Base-by-base conservation (phyloP, 495 filamentous ascomycete species). In the Penicillium cataractarum region DNA sequence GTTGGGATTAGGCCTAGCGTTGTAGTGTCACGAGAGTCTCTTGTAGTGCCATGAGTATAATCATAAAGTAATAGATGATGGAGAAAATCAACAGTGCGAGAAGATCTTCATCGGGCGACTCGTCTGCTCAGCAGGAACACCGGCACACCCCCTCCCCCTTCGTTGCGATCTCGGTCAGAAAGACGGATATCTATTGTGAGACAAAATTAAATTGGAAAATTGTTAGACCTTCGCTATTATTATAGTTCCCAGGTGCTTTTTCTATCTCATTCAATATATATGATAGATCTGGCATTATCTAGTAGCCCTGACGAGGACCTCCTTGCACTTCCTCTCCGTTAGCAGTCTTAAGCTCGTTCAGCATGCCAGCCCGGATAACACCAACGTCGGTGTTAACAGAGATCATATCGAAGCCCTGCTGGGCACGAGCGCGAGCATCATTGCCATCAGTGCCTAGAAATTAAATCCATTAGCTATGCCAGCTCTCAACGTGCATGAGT, bases 401-500 rank as follows among this genome's bases (percentile, higher is more conserved):
- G 44, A 93, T 81, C 90, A 95, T 92, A 67, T 92, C 81, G 60
- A 92, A 95, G 3, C 91, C 91, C 64, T 82, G 81, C 21, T 91
- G 82, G 0, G 83, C 84, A 66, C 85, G 92, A 33, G 70, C 60
- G 61, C 77, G 83, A 6, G 89, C 85, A 68, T 92, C 86, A 63
- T 84, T 81, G 0, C 87, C 89, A 50, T 78, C 79, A 1, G 85
- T 86, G 52, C 76, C 76, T 79, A 57, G 2, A 32, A 10, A 24
- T 32, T 6, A 13, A 1, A 4, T 13, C 12, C 0, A 6, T 59
- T 53, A 65, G 58, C 6, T 8, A 17, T 17, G 1, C 13, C 3
- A 60, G 40, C 8, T 10, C 22, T n/a, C 29, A 26, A 42, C 17
- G 35, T 26, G 10, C 12, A 3, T 19, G 21, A 49, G 22, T n/a